Evolutionary conservation across 2,329 filamentous ascomycete genomes (phyloP).

Genomic region (Gnomoniopsis sp.): DNA sequence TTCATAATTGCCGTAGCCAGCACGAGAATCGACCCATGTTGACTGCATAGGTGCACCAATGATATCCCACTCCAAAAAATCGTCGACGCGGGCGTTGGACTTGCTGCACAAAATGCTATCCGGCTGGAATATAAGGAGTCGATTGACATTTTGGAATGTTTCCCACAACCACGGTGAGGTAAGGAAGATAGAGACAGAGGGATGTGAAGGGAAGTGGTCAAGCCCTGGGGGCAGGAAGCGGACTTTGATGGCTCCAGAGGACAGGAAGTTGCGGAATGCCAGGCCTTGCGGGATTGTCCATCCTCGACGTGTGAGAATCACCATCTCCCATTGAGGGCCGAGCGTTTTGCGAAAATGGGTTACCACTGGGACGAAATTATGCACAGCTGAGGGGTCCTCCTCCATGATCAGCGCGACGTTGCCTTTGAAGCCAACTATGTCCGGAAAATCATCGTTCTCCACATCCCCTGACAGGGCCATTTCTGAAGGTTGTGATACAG

Average conservation of each 20-base stretch:
- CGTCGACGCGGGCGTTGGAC: conserved; percentile 27
- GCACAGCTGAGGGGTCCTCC: conserved; percentile 3
- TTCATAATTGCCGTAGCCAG: not conserved
- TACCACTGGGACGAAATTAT: conserved; percentile 6
- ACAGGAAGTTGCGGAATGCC: conserved; percentile 1
- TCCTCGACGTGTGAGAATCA: conserved; percentile 3
- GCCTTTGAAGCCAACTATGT: not conserved
- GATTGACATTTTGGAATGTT: conserved; percentile 28
- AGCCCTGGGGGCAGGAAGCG: conserved; percentile 32
- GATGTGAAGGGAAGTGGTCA: conserved; percentile 28
- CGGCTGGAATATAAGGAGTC: conserved; percentile 35
- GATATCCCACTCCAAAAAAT: conserved; percentile 32
- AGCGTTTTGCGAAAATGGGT: conserved; percentile 8
- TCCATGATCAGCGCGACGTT: conserved; percentile 11
- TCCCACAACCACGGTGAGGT: conserved; percentile 33
- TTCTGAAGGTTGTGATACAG: not conserved
- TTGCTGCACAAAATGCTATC: conserved; percentile 35
- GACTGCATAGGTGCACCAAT: conserved; percentile 28
- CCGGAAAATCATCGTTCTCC: conserved; percentile 1
- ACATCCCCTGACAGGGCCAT: not conserved
- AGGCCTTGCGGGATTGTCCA: conserved; percentile 1
- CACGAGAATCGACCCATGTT: not conserved
- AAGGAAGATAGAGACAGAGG: conserved; percentile 34
- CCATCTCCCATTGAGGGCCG: conserved; percentile 4
- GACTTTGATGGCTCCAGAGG: conserved; percentile 32